These are phyloP conservation scores for Panicum hallii DNA, from an alignment of 202 grass and related monocot species.

Conservation along the genomic window DNA sequence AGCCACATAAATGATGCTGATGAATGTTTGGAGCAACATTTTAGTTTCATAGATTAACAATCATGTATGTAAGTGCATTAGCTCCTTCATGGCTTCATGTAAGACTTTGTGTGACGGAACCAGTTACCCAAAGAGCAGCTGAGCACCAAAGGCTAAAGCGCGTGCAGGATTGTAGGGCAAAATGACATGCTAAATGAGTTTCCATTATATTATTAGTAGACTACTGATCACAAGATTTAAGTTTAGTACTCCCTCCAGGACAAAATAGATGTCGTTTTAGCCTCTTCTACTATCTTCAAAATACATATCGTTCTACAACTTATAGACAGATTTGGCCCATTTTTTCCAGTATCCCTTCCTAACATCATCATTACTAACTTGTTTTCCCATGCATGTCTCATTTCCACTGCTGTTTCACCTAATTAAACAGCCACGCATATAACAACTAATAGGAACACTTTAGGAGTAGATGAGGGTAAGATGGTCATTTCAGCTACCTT, in stretches of 20 bases:
- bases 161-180: neutral
- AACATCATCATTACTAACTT: too few species aligned
- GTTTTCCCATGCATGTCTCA: too few species aligned
- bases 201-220: neutral
- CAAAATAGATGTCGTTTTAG: too few species aligned
- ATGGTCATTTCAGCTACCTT: too few species aligned
- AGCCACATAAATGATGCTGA: conserved; percentile 20
- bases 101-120: conserved; percentile 13
- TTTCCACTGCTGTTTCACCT: too few species aligned
- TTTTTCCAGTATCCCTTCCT: too few species aligned
- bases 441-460: too few species aligned
- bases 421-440: too few species aligned
- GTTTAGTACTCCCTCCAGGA: neutral
- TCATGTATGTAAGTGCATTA: conserved; percentile 13
- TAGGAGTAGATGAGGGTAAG: too few species aligned
- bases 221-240: neutral
- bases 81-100: neutral
- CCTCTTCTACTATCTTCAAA: too few species aligned
- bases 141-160: conserved; percentile 8
- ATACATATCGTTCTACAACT: too few species aligned
- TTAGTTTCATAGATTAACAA: conserved; percentile 28
- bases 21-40: neutral
- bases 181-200: neutral
- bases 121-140: neutral
- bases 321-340: too few species aligned